These are phyloP conservation scores for Tanacetum coccineum DNA, from an alignment of 129 eudicot genomes.

Conservation along the genomic window DNA sequence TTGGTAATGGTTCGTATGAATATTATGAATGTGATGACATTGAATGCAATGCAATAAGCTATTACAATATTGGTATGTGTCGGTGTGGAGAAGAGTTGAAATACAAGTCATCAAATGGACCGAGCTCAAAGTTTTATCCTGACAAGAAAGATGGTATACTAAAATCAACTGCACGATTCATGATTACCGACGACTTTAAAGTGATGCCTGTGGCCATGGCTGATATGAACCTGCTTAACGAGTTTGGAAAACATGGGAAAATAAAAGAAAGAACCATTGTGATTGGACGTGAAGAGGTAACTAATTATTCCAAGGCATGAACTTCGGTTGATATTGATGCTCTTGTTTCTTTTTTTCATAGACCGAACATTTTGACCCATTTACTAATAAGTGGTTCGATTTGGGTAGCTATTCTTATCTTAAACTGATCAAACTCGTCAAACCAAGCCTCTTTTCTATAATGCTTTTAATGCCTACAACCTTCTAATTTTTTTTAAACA, in stretches of 20 bases:
- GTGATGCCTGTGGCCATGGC: conserved; percentile 29
- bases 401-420: no score
- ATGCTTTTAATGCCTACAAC: no score
- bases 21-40: not conserved
- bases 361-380: no score
- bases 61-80: conserved; percentile 21
- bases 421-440: not conserved
- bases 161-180: conserved; percentile 27
- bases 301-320: not conserved
- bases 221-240: conserved; percentile 21
- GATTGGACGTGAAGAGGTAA: conserved; percentile 26
- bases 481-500: no score
- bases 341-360: not conserved
- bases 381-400: no score
- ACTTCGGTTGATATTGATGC: not conserved
- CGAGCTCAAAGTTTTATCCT: not conserved
- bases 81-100: conserved; percentile 2
- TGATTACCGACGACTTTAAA: conserved; percentile 21
- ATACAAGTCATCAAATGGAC: not conserved
- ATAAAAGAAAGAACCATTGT: conserved; percentile 15
- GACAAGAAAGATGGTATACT: conserved; percentile 1
- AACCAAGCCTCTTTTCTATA: no score
- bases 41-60: not conserved
- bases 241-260: conserved; percentile 16
- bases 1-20: not conserved